Base-by-base conservation (phyloP, 2,329 filamentous ascomycete species). In the Diaporthe amygdali region DNA sequence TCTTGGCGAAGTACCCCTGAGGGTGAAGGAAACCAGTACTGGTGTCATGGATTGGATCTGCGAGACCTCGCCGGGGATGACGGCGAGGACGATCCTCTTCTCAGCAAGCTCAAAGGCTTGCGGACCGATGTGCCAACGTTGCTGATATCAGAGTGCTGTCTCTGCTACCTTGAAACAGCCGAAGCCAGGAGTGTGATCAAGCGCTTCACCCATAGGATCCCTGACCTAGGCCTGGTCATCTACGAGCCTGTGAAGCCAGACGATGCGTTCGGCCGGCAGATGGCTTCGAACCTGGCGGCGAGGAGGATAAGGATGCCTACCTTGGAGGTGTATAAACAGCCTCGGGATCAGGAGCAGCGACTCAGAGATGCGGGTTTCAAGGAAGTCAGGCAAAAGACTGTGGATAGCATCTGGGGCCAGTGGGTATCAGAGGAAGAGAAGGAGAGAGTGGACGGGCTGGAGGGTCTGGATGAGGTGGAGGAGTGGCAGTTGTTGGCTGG, bases 391-490 rank as follows among this genome's bases (percentile, higher is more conserved):
- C 82, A 82, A 44, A 79, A 82, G 63, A 87, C 86, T 0, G 82
- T 90, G 47, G 82, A 85, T 66, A 76, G 80, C n/a, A 89, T 97
- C 46, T 98, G 93, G 92, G 87, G 92, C 66, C 82, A 82, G 1
- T 98, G 96, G 95, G 85, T 97, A 3, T 78, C 79, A 0, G 78
- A 85, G 0, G 84, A 84, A 2, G 96, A 98, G 82, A 95, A 94
- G 81, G 91, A 93, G 77, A 86, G 95, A 59, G 90, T 98, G 1
- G 92, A 95, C 74, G 82, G 84, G 14, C 80, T 98, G 32, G 95
- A 99, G 80, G 95, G 96, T 77, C 81, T 99, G 73, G 96, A 99
- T 82, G 96, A 99, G 82, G 88, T 98, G 30, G 96, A 99, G 82
- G 96, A 99, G 83, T 97, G 96, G 93, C 87, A 92, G 77, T 82